Base-by-base conservation (phyloP, 2,329 filamentous ascomycete genomes). In the Tetracladium maxilliforme region DNA sequence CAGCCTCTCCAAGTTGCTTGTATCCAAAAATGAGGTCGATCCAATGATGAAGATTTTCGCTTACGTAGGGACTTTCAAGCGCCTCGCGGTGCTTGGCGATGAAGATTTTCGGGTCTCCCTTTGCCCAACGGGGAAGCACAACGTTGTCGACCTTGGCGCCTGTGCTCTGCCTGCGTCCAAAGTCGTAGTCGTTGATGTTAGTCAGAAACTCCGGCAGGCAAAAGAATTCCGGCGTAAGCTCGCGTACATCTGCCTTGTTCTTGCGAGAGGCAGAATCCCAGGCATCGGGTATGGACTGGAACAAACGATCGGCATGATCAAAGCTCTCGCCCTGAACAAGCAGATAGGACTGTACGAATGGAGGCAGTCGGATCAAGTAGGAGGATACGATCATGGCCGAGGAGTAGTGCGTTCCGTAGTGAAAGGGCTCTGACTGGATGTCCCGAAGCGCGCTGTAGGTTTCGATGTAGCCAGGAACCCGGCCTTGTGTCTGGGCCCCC, bases 331-430 rank as follows among this genome's bases (percentile, higher is more conserved):
- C 90, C 48, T 98, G 90, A 3, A 98, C 66, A 7, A 95, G 59
- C 12, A 95, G 70, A 43, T 92, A 95, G 0, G 90, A 93, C 39
- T 95, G 83, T 14, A 94, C 87, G 45, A 95, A 98, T 0, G 90
- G 90, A 25, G 93, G 87, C 10, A 98, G 62, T 11, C 90, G 77
- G 40, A 98, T 94, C 20, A 98, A 64, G 42, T 94, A 98, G 0
- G 86, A 94, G 9, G 84, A 84, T 6, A 98, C 90, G 30, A 93
- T 94, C 90, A 95, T 98, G 6, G 90, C 90, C 3, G 90, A 95
- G 2, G 90, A 95, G 48, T 98, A 98, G 47, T 98, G 92, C 0
- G 92, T 98, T 11, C 90, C 90, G 38, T 95, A 98, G 45, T 98
- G 90, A 46, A 94, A 98, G 1, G 90, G 80, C 1, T 80, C 76